A percentile compares a stretch with the other conserved stretches of the same genome.
Conservation (phyloP, 441 rosid species). For the Bruguiera hainesii region DNA sequence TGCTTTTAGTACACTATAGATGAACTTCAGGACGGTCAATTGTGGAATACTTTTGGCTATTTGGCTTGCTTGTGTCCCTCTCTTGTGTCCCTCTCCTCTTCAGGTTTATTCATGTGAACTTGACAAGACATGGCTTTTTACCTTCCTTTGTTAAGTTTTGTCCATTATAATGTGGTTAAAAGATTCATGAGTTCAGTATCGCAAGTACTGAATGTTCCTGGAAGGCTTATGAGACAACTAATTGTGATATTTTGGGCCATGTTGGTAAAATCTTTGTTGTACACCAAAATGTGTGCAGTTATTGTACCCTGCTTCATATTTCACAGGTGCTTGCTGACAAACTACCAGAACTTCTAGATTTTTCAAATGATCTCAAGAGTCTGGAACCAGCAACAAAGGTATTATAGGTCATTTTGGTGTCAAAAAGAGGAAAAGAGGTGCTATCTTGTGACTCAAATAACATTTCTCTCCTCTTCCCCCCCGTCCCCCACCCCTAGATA, state of each 20-base stretch:
- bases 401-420: conserved; percentile 13
- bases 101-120: not conserved
- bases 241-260: conserved; percentile 3
- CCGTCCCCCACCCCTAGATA: conserved; percentile 44
- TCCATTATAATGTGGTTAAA: not conserved
- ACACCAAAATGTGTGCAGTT: not conserved
- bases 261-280: not conserved
- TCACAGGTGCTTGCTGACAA: conserved; percentile 83
- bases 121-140: not conserved
- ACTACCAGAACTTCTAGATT: conserved; percentile 83
- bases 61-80: too few relatives aligned
- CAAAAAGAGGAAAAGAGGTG: not conserved
- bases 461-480: not conserved
- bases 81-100: too few relatives aligned
- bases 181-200: not conserved
- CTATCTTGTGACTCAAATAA: conserved; percentile 20
- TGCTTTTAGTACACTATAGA: too few relatives aligned
- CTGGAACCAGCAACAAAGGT: conserved; percentile 89
- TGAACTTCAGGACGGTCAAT: too few relatives aligned
- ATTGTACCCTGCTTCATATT: conserved; percentile 22
- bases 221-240: not conserved
- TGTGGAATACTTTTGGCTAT: too few relatives aligned
- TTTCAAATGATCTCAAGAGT: conserved; percentile 61
- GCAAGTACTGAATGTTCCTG: too few relatives aligned
- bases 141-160: not conserved